Conservation (phyloP, 2,329 filamentous ascomycete genomes). For the Dichotomopilus funicola region DNA sequence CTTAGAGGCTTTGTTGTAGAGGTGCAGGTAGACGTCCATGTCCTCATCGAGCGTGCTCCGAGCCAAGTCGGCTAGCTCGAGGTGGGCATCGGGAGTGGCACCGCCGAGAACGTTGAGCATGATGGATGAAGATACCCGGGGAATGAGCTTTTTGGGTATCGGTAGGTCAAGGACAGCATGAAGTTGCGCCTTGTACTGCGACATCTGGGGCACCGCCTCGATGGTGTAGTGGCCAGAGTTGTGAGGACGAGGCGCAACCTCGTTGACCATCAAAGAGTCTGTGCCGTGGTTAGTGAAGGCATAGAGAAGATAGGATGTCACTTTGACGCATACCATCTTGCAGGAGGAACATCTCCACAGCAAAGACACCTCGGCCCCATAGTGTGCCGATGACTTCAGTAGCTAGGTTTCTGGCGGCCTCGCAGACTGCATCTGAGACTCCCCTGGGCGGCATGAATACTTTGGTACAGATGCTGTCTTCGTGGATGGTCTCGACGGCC, state of each 20-base stretch:
- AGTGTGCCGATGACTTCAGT: constrained; percentile 72
- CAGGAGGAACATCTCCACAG: constrained; percentile 91
- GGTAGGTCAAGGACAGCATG: constrained; percentile 65
- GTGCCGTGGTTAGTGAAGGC: constrained; percentile 3
- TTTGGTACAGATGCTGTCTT: constrained; percentile 91
- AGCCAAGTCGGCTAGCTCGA: constrained; percentile 41
- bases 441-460: constrained; percentile 78
- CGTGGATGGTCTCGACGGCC: constrained; percentile 88
- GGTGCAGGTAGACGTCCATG: constrained; percentile 59
- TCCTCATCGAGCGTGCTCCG: constrained; percentile 37
- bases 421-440: constrained; percentile 53
- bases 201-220: constrained; percentile 77
- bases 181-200: constrained; percentile 88
- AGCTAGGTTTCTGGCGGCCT: constrained; percentile 68
- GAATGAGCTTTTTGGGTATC: constrained; percentile 51
- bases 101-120: constrained; percentile 80
- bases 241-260: constrained; percentile 74
- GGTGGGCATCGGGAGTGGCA: constrained; percentile 56
- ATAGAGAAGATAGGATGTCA: neutral
- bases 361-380: constrained; percentile 86
- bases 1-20: constrained; percentile 87
- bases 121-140: constrained; percentile 55
- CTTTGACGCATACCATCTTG: constrained; percentile 48
- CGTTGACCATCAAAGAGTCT: constrained; percentile 69
- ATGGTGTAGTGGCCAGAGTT: constrained; percentile 96